A percentile compares a stretch with the other conserved stretches of the same genome.
Evolutionary conservation across 495 filamentous ascomycete genomes (phyloP).

Genomic region (Ramalina intermedia): DNA sequence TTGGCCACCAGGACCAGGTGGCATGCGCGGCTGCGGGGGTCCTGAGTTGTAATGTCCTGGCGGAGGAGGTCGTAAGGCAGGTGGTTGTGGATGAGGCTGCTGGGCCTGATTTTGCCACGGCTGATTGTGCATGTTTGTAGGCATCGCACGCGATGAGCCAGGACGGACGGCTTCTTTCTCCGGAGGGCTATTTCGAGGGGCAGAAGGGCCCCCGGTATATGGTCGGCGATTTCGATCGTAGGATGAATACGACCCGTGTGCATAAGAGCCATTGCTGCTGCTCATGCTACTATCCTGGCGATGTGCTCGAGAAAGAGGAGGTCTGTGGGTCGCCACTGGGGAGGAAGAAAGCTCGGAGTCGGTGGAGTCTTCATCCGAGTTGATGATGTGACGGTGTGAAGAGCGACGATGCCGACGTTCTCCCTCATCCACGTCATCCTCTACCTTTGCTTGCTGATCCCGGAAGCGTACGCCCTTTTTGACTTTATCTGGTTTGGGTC

Average conservation of each 20-base stretch:
- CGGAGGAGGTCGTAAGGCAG: neutral
- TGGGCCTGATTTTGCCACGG: slow-evolving; percentile 1
- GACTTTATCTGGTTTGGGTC: slow-evolving; percentile 12
- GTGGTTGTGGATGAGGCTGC: slow-evolving; percentile 2
- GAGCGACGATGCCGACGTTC: slow-evolving; percentile 10
- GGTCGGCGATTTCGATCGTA: slow-evolving; percentile 7
- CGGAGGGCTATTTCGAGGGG: slow-evolving; percentile 3
- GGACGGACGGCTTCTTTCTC: slow-evolving; percentile 2
- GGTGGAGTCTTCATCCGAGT: slow-evolving; percentile 11
- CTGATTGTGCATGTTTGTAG: neutral
- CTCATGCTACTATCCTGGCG: slow-evolving; percentile 1
- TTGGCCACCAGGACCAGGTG: neutral
- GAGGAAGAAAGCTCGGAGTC: slow-evolving; percentile 8
- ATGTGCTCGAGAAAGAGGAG: neutral
- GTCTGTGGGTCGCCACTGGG: neutral
- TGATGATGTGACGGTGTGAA: slow-evolving; percentile 16
- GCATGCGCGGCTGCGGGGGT: slow-evolving; percentile 1
- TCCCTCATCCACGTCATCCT: slow-evolving; percentile 25
- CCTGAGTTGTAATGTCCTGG: neutral
- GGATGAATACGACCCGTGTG: neutral
- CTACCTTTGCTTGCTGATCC: slow-evolving; percentile 19
- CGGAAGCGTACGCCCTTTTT: slow-evolving; percentile 23
- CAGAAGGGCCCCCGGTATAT: slow-evolving; percentile 1
- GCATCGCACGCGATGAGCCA: neutral
- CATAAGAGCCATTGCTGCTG: slow-evolving; percentile 1